These are phyloP conservation scores for Eragrostis curvula DNA, from an alignment of 176 grass and related monocot species.

Conservation along the genomic window DNA sequence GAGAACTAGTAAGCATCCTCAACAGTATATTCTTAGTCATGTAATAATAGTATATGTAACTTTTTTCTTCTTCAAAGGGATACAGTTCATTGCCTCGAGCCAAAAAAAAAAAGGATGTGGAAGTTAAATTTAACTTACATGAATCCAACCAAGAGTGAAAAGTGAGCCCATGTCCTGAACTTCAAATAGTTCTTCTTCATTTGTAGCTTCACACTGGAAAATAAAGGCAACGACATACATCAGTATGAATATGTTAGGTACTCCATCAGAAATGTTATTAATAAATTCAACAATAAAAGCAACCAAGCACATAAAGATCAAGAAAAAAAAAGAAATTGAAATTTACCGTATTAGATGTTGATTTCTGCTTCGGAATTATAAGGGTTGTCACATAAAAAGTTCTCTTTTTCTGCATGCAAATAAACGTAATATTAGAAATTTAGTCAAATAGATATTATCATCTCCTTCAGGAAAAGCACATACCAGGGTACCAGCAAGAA, in stretches of 20 bases:
- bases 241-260: background rate
- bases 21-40: background rate
- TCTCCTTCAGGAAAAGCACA: constrained; percentile 28
- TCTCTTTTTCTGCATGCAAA: constrained; percentile 92
- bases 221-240: constrained; percentile 23
- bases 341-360: constrained; percentile 91
- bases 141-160: constrained; percentile 99
- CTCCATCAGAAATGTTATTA: background rate
- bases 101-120: constrained; percentile 27
- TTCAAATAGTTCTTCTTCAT: constrained; percentile 99
- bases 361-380: constrained; percentile 99
- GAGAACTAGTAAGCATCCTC: constrained; percentile 11
- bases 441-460: constrained; percentile 29
- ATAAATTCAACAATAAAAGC: background rate
- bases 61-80: background rate
- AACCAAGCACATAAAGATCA: background rate
- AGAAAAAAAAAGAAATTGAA: constrained; percentile 33
- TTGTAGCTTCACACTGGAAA: constrained; percentile 94
- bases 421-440: constrained; percentile 41
- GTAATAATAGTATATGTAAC: background rate
- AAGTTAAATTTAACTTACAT: constrained; percentile 77
- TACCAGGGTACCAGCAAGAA: constrained; percentile 99
- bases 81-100: constrained; percentile 30
- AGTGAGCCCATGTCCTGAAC: constrained; percentile 93
- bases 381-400: constrained; percentile 88